Conservation (phyloP, 192 early-diverging fungal genomes). For the Podila horticola region DNA sequence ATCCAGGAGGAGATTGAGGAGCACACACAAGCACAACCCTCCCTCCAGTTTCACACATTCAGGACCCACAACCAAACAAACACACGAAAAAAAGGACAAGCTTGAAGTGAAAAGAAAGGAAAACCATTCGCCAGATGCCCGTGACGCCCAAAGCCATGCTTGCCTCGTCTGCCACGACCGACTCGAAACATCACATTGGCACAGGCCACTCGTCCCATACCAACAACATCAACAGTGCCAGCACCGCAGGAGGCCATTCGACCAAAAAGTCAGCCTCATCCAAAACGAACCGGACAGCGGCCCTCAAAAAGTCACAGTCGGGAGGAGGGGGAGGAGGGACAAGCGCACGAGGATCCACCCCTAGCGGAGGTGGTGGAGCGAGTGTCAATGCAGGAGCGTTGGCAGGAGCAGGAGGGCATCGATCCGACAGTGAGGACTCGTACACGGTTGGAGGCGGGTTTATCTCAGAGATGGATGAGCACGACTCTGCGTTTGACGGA, state of each 20-base stretch:
- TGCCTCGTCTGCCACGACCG: slow-evolving; percentile 16
- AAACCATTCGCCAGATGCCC: slow-evolving; percentile 12
- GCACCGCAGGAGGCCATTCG: slow-evolving; percentile 1
- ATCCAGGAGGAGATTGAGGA: too few relatives aligned
- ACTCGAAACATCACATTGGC: slow-evolving; percentile 15
- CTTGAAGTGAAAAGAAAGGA: not conserved
- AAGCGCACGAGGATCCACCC: not conserved
- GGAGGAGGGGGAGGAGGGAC: not conserved
- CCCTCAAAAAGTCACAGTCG: not conserved
- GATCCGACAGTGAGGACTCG: slow-evolving; percentile 45
- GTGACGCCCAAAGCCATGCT: slow-evolving; percentile 25
- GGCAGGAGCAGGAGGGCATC: not conserved
- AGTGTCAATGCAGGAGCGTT: not conserved
- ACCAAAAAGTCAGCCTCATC: not conserved
- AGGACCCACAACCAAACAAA: not conserved
- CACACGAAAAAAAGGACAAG: not conserved
- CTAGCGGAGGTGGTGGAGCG: not conserved
- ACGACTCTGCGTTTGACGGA: slow-evolving; percentile 47
- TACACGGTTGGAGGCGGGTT: slow-evolving; percentile 39
- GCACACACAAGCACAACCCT: too few relatives aligned
- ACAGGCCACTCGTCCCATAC: slow-evolving; percentile 1
- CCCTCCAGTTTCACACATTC: too few relatives aligned
- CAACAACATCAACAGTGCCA: not conserved
- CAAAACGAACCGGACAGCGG: slow-evolving; percentile 1
- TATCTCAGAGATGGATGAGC: slow-evolving; percentile 51